Evolutionary conservation across 768 basidiomycete genomes (phyloP), one percentile per base, ranked within the genome.

Genomic region (Lactifluus volemus): DNA sequence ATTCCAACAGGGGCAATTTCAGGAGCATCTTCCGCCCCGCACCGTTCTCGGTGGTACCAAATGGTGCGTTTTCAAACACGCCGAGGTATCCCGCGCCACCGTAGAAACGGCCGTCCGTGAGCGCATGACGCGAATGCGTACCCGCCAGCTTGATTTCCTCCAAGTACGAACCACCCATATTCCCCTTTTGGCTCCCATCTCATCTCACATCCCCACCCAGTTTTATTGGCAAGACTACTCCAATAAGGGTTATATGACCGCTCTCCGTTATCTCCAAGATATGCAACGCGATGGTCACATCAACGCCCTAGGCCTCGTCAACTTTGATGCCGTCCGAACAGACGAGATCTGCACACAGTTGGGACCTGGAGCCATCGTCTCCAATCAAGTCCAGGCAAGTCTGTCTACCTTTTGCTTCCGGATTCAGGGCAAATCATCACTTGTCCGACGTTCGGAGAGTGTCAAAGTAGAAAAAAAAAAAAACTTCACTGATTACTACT

Each of bases 371-470:
- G 78, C 78, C 34, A 81, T 92, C 50, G 86, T 88, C 39, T 86
- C 89, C 10, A 92, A 92, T 71, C 90, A 92, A 73, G 83, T 92
- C 8, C 89, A 88, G 79, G 89, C 89, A 70, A 53, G 72, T 63
- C 52, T 30, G 34, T 15, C 49, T 11, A 41, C 30, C 32, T 7
- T 6, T n/a, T 15, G n/a, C 44, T 44, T 8, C 8, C n/a, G 2
- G 7, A 44, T 44, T 17, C 21, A 47, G 45, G 45, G 45, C 42
- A 44, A 21, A 45, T 25, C 19, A 47, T 25, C 19, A 25, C 21
- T 21, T 39, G 36, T 59, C 52, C 58, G 58, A 53, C 19, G 21
- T 5, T n/a, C 58, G 58, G 51, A 59, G 9, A 29, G 17, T 9
- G 17, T 1, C 4, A 12, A 15, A 10, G 12, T 5, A 57, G 9